Evolutionary conservation across 352 stramenopile species (phyloP), one percentile per base, ranked within the genome.

Genomic region (Phytophthora sp.): DNA sequence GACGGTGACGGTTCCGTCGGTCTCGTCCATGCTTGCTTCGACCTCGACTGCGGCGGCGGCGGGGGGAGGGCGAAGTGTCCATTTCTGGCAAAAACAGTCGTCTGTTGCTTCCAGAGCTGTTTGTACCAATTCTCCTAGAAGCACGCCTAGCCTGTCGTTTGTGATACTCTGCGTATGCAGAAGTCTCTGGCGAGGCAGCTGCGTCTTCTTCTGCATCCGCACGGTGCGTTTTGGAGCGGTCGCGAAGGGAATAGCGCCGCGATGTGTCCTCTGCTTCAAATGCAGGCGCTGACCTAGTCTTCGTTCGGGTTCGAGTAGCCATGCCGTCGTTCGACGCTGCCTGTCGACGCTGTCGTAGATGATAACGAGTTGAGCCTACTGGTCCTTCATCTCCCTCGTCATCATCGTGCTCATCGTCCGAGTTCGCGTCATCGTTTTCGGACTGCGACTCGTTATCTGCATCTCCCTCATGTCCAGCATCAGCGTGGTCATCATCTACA

Each of bases 191-290:
- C 13, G 71, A 61, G 17, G 72, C 71, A 27, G 80, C 73, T 5
- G 58, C 35, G 8, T 72, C 60, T 8, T 69, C 67, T 20, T 69
- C 62, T 5, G 55, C 42, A 3, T 75, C 75, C 0, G 49, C 30
- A 26, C 75, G 69, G 55, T 87, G 72, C 9, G 80, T 77, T 69
- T 93, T 94, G 0, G 80, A 83, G 9, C 86, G 84, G 74, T 93
- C 72, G 15, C 86, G 78, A 12, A 94, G 69, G 6, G 77, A 87
- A 58, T 94, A 94, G 15, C 86, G 82, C 7, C 56, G 49, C 4
- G 58, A 65, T 1, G 39, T 57, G 52, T 64, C 54, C 21, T 67
- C 57, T 4, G 24, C 32, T 52, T 68, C 65, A 15, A 48, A 59
- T 4, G 31, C 11, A 58, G 55, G 37, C 20, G 62, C 59, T n/a